Percentiles rank a stretch among this genome's conserved stretches.
These are phyloP conservation scores for Penicillium corylophilum DNA, from an alignment of 2,329 filamentous ascomycete genomes.

Conservation along the genomic window DNA sequence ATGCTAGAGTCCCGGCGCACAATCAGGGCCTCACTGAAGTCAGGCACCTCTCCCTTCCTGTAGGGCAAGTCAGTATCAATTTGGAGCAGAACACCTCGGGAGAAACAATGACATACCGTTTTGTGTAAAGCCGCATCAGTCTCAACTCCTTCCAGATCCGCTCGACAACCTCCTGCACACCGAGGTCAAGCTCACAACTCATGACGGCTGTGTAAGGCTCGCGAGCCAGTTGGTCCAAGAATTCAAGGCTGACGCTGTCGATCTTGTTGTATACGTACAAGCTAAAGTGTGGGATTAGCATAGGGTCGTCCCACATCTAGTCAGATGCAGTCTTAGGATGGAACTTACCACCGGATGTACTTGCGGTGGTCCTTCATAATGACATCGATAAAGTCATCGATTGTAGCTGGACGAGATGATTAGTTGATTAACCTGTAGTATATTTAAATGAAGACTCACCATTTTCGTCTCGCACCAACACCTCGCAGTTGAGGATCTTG, in stretches of 20 bases:
- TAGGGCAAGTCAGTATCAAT: constrained; percentile 5
- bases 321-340: neutral
- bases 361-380: constrained; percentile 99
- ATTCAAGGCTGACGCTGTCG: constrained; percentile 89
- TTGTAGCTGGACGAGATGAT: constrained; percentile 61
- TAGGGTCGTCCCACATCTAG: neutral
- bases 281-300: constrained; percentile 38
- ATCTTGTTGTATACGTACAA: constrained; percentile 99
- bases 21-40: constrained; percentile 89
- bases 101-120: constrained; percentile 50
- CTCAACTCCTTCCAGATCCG: constrained; percentile 91
- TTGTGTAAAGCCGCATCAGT: constrained; percentile 92
- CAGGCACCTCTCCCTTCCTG: constrained; percentile 83
- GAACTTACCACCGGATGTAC: constrained; percentile 72
- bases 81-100: neutral
- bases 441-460: constrained; percentile 42
- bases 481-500: constrained; percentile 97
- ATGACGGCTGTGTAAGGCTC: constrained; percentile 95
- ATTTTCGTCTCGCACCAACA: constrained; percentile 90
- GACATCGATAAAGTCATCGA: constrained; percentile 98
- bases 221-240: constrained; percentile 84
- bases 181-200: constrained; percentile 93
- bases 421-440: neutral
- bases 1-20: constrained; percentile 84
- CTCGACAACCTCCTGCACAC: constrained; percentile 89